These are phyloP conservation scores for Sugiyamaella mastotermitis DNA, from an alignment of 805 yeast genomes.

Conservation along the genomic window DNA sequence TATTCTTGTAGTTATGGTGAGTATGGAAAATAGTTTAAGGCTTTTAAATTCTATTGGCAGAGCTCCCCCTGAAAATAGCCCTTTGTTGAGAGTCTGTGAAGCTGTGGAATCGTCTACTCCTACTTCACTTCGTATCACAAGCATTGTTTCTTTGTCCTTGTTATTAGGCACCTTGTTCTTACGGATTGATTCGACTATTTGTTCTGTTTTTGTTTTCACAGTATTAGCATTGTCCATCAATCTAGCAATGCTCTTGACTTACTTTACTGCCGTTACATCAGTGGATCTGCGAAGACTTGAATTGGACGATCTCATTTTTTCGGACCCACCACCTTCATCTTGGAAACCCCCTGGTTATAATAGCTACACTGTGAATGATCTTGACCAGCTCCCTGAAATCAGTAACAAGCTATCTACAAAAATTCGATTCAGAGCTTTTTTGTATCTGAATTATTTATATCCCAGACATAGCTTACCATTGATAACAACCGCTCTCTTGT, in stretches of 20 bases:
- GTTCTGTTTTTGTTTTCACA: slow-evolving; percentile 37
- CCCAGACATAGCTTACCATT: slow-evolving; percentile 8
- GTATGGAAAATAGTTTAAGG: slow-evolving; percentile 45
- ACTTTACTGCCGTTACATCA: slow-evolving; percentile 56
- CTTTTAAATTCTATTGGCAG: slow-evolving; percentile 36
- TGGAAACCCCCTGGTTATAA: too few relatives aligned
- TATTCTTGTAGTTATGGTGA: slow-evolving; percentile 36
- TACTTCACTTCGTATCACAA: slow-evolving; percentile 31
- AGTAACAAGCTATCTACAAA: too few relatives aligned
- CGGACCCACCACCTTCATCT: too few relatives aligned
- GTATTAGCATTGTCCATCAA: slow-evolving; percentile 48
- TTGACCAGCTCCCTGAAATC: too few relatives aligned
- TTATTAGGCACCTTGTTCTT: background rate
- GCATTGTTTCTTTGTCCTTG: background rate
- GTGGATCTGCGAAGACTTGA: slow-evolving; percentile 64
- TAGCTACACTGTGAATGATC: too few relatives aligned
- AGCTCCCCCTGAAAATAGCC: slow-evolving; percentile 39
- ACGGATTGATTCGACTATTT: background rate
- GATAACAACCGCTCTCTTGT: background rate
- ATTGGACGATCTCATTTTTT: slow-evolving; percentile 42
- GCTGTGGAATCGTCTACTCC: slow-evolving; percentile 35
- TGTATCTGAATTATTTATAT: slow-evolving; percentile 19
- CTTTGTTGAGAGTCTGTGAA: slow-evolving; percentile 33
- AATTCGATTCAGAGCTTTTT: slow-evolving; percentile 7
- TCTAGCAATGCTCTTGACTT: slow-evolving; percentile 57